These are phyloP conservation scores for Protomyces inouyei DNA, from an alignment of 1,139 yeast species.

Conservation along the genomic window DNA sequence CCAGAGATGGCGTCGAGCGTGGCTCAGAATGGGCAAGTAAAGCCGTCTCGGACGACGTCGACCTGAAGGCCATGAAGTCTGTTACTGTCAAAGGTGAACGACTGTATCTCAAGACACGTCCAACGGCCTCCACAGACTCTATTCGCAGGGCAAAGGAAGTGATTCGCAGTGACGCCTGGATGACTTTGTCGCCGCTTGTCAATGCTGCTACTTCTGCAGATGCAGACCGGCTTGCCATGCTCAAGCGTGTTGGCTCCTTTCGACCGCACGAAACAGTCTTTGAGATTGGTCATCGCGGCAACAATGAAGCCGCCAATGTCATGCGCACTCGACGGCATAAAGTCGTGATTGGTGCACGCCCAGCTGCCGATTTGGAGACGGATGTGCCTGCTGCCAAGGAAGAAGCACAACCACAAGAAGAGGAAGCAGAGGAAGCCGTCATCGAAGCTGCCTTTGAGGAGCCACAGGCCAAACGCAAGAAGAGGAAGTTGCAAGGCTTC, in stretches of 20 bases:
- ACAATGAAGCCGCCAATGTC: constrained; percentile 66
- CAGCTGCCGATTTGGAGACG: constrained; percentile 1
- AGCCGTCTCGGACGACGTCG: constrained; percentile 61
- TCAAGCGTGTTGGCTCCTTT: constrained; percentile 66
- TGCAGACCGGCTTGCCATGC: constrained; percentile 62
- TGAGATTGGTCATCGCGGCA: constrained; percentile 53
- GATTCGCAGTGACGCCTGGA: constrained; percentile 75
- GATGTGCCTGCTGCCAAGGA: background rate
- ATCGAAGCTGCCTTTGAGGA: constrained; percentile 36
- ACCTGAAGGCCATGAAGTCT: constrained; percentile 56
- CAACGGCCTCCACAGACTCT: constrained; percentile 79
- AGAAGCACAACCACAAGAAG: constrained; percentile 38
- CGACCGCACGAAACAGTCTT: constrained; percentile 82
- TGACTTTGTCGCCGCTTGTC: constrained; percentile 64
- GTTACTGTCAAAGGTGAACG: constrained; percentile 86
- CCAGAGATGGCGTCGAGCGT: constrained; percentile 65
- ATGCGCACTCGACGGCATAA: constrained; percentile 85
- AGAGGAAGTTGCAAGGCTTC: constrained; percentile 47
- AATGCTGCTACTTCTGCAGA: constrained; percentile 29
- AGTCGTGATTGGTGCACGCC: constrained; percentile 52
- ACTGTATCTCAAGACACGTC: constrained; percentile 76
- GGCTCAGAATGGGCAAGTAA: constrained; percentile 68
- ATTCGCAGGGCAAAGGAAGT: constrained; percentile 80
- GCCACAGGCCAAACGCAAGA: constrained; percentile 34
- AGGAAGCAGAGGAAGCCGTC: constrained; percentile 37